phyloP scores from a whole-genome alignment of 2,329 filamentous ascomycete genomes.

The Epichloe festucae region DNA sequence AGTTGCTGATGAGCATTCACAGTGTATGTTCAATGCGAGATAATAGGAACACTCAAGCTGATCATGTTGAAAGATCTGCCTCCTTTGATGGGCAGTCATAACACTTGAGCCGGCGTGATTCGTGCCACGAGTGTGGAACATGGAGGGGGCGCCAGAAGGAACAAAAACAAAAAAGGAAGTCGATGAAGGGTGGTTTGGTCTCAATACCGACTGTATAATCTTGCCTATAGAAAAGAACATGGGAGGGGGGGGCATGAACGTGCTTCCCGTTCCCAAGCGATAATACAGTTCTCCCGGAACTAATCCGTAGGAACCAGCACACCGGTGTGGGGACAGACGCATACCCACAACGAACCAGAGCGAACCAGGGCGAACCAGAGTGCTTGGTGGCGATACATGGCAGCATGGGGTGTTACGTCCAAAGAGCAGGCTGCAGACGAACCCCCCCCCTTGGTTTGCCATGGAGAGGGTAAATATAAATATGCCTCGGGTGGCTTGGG shows the following conservation, averaged over 20 bases:
- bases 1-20: too few relatives aligned
- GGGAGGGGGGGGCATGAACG: neutral
- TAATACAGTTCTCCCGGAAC: neutral
- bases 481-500: neutral
- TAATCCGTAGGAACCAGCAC: neutral
- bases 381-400: neutral
- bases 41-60: too few relatives aligned
- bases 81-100: too few relatives aligned
- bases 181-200: neutral
- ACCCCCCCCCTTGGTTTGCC: neutral
- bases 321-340: slow-evolving; percentile 6
- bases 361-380: neutral
- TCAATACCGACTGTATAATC: neutral
- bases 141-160: neutral
- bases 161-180: neutral
- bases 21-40: too few relatives aligned
- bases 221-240: neutral
- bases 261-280: neutral
- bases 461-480: neutral
- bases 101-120: neutral
- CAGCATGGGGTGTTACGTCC: neutral
- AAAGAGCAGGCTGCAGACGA: neutral
- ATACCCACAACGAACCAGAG: neutral
- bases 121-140: neutral
- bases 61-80: neutral